Percentiles rank a stretch among this genome's conserved stretches.
phyloP scores from a whole-genome alignment of 2,329 filamentous ascomycete genomes.

The Neofusicoccum umdonicola region DNA sequence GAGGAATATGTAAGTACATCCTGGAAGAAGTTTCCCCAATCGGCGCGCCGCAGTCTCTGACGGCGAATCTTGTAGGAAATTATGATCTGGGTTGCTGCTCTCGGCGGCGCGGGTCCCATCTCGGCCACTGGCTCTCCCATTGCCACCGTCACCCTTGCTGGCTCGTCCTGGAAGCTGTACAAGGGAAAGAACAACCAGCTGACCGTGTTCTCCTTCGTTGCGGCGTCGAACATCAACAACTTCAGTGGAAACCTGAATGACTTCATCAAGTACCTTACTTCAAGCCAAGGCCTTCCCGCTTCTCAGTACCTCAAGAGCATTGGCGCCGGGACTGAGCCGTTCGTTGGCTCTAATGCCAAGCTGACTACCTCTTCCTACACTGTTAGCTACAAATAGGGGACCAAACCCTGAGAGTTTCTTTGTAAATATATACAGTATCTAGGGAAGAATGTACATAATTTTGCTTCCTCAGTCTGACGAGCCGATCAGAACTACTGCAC shows the following conservation, averaged over 20 bases:
- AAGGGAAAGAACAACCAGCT: conserved; percentile 58
- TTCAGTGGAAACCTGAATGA: conserved; percentile 58
- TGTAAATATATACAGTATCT: background rate
- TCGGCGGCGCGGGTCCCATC: conserved; percentile 59
- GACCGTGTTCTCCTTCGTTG: conserved; percentile 62
- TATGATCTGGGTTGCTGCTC: conserved; percentile 64
- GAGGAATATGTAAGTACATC: conserved; percentile 36
- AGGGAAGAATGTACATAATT: background rate
- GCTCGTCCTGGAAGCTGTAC: conserved; percentile 57
- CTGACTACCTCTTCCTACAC: conserved; percentile 42
- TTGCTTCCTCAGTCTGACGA: background rate
- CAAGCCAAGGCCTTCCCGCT: conserved; percentile 46
- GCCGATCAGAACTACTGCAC: too few species aligned
- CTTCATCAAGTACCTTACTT: conserved; percentile 58
- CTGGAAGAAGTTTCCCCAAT: background rate
- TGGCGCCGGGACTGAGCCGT: conserved; percentile 57
- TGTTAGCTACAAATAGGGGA: background rate
- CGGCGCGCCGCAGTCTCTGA: background rate
- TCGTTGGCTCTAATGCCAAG: conserved; percentile 49
- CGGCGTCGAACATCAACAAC: conserved; percentile 44
- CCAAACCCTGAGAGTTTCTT: too few species aligned
- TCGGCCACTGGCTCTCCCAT: conserved; percentile 55
- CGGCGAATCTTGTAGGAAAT: conserved; percentile 32
- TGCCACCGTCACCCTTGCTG: conserved; percentile 54
- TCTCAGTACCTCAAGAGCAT: conserved; percentile 55